These are phyloP conservation scores for Phanerodontia chrysosporium DNA, from an alignment of 768 basidiomycete genomes.

Conservation along the genomic window DNA sequence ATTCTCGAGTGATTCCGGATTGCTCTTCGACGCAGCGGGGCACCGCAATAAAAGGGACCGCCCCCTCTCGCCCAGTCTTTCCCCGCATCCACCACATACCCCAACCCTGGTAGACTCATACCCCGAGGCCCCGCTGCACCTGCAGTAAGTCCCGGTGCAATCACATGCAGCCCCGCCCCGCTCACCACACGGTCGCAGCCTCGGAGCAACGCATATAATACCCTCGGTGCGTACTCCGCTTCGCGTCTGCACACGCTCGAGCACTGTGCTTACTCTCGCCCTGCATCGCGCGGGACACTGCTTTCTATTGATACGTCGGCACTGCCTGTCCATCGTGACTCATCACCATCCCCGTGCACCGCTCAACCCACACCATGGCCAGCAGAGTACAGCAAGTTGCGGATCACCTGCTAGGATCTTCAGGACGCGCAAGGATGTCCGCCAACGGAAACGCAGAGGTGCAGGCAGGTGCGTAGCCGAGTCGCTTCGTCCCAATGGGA, in stretches of 20 bases:
- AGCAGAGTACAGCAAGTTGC: constrained; percentile 56
- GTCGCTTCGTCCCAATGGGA: constrained; percentile 11
- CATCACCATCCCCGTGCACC: neutral
- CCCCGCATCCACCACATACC: constrained; percentile 5
- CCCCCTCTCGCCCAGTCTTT: neutral
- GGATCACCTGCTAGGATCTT: constrained; percentile 42
- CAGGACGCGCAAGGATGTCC: constrained; percentile 35
- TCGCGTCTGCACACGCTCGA: neutral
- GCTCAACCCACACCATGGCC: constrained; percentile 21
- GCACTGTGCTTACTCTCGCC: neutral
- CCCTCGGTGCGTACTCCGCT: constrained; percentile 1
- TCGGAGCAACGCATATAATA: constrained; percentile 3
- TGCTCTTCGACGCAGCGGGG: constrained; percentile 1
- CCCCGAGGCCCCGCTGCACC: neutral
- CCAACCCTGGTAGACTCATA: neutral
- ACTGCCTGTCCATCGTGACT: constrained; percentile 32
- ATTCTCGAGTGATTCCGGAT: constrained; percentile 7
- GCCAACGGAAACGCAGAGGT: constrained; percentile 8
- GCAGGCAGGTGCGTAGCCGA: constrained; percentile 42
- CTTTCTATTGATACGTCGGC: neutral
- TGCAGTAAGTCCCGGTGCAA: constrained; percentile 1
- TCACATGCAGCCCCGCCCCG: constrained; percentile 1
- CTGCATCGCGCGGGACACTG: constrained; percentile 11
- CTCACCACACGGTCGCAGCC: neutral
- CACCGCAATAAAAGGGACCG: constrained; percentile 4